Conservation (phyloP, 208 protist species). For the Angomonas deanei region DNA sequence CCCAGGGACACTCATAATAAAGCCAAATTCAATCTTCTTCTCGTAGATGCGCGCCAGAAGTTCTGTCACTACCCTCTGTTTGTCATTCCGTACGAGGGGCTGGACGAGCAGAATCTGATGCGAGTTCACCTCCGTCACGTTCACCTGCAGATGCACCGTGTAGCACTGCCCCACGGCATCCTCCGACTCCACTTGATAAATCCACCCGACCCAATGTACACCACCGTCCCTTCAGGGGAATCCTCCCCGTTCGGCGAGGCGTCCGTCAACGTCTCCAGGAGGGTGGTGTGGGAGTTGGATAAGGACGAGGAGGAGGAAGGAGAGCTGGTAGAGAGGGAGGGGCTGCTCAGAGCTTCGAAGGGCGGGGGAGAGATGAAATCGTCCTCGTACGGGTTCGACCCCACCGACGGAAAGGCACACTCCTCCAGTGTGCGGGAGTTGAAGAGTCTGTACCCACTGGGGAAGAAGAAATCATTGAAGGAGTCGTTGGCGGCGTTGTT, state of each 20-base stretch:
- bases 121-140: slow-evolving; percentile 29
- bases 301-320: neutral
- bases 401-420: neutral
- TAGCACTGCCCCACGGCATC: slow-evolving; percentile 44
- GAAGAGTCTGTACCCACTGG: neutral
- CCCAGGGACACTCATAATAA: slow-evolving; percentile 13
- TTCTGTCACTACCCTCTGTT: slow-evolving; percentile 7
- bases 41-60: slow-evolving; percentile 44
- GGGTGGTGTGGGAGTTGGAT: neutral
- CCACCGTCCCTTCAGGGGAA: neutral
- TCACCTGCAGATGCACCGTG: slow-evolving; percentile 66
- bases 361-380: neutral
- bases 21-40: slow-evolving; percentile 56
- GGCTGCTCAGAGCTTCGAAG: neutral
- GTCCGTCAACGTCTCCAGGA: neutral
- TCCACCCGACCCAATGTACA: slow-evolving; percentile 17
- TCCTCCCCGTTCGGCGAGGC: neutral
- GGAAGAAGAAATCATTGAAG: neutral
- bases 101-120: slow-evolving; percentile 79
- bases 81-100: slow-evolving; percentile 8
- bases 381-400: neutral
- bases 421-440: neutral
- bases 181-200: slow-evolving; percentile 46
- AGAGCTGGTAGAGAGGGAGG: neutral
- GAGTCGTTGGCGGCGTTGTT: neutral